Evolutionary conservation across 306 rosid species (phyloP).

Genomic region (Crotalaria pallida): DNA sequence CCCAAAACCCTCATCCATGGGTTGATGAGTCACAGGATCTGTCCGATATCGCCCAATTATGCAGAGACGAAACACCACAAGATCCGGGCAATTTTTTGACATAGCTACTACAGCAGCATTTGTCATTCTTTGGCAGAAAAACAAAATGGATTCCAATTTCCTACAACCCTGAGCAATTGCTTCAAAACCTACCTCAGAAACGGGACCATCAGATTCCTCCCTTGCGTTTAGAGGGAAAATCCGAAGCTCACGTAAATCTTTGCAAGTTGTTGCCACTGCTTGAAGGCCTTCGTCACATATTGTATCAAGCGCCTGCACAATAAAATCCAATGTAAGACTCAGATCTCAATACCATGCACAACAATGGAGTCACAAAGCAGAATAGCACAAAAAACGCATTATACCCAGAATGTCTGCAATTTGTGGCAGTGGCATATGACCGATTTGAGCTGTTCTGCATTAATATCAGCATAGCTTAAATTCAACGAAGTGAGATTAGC

Average conservation of each 20-base stretch:
- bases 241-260: conserved; percentile 71
- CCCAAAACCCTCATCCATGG: conserved; percentile 94
- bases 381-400: conserved; percentile 11
- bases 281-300: conserved; percentile 82
- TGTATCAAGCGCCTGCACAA: conserved; percentile 72
- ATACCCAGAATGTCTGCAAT: conserved; percentile 79
- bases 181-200: conserved; percentile 71
- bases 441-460: conserved; percentile 52
- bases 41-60: conserved; percentile 76
- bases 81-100: conserved; percentile 82
- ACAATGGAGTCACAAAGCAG: neutral
- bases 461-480: conserved; percentile 69
- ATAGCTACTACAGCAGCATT: conserved; percentile 85
- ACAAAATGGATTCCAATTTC: conserved; percentile 64
- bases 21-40: conserved; percentile 50
- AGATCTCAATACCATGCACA: neutral
- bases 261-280: conserved; percentile 80
- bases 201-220: conserved; percentile 68
- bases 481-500: conserved; percentile 64
- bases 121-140: conserved; percentile 78
- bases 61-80: conserved; percentile 80
- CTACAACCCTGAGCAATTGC: conserved; percentile 89
- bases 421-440: conserved; percentile 63
- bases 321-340: conserved; percentile 21
- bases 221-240: conserved; percentile 61